A percentile compares a stretch with the other conserved stretches of the same genome.
Evolutionary conservation across 768 basidiomycete species (phyloP).

Genomic region (Russula foetens): DNA sequence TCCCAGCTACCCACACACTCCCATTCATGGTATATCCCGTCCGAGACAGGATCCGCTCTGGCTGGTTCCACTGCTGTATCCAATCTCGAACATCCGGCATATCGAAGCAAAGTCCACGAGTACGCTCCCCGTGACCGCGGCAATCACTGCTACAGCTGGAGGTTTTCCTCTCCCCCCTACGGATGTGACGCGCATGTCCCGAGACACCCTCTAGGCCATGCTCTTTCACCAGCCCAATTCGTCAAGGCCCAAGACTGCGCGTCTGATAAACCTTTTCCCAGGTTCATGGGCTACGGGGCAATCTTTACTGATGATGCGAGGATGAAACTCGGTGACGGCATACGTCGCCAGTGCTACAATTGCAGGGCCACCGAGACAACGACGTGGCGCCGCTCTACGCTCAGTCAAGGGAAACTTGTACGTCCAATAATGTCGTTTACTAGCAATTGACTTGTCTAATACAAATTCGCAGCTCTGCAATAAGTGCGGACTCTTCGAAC

Average conservation of each 20-base stretch:
- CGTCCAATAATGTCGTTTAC: background rate
- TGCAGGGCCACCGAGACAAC: constrained; percentile 76
- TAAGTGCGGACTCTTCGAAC: constrained; percentile 74
- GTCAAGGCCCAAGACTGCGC: background rate
- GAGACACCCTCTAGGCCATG: no score
- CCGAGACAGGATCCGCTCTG: background rate
- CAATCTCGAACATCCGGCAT: background rate
- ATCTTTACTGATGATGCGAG: constrained; percentile 64
- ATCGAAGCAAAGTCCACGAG: background rate
- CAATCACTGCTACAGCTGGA: background rate
- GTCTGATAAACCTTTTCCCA: background rate
- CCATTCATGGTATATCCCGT: no score
- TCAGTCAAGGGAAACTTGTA: constrained; percentile 71
- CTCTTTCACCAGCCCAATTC: background rate
- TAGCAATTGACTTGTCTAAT: background rate
- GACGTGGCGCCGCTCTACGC: constrained; percentile 68
- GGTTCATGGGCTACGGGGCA: background rate
- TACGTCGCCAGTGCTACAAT: constrained; percentile 71
- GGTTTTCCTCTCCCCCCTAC: background rate
- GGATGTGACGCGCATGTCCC: background rate
- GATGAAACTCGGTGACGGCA: constrained; percentile 67
- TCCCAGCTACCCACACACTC: background rate
- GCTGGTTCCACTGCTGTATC: background rate
- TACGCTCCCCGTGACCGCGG: background rate
- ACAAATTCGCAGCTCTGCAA: constrained; percentile 24